Evolutionary conservation across 176 grass and related monocot genomes (phyloP), one percentile per base, ranked within the genome.

Genomic region (Carex myosuroides): DNA sequence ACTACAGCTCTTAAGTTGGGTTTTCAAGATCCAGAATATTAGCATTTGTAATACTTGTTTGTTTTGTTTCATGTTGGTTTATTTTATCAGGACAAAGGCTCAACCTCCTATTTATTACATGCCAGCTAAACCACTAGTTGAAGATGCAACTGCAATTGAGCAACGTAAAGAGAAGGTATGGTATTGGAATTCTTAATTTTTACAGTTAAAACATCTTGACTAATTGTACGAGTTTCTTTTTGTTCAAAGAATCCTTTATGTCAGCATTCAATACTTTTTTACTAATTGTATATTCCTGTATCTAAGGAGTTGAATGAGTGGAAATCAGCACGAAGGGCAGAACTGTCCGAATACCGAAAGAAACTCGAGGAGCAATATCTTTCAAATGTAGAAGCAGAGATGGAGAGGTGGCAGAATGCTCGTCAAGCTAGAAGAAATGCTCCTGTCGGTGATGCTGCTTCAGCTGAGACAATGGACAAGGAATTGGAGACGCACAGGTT

Each of bases 401-500:
- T 98, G 20, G 95, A 95, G 56, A 93, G 88, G 72, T 87, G 94
- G 80, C 92, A 94, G 87, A 98, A 94, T 71, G 92, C 89, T 20
- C 79, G 89, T 80, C 93, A 95, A 12, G 83, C 82, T 64, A 88
- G 92, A 54, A 18, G 61, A 30, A 65, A 48, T 62, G 63, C 20
- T 60, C 13, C 42, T 89, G 77, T 62, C 81, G 75, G 14, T 85
- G 87, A 6, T 85, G 84, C 88, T 54, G 83, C 93, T 54, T 90
- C 91, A 83, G 90, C 94, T 70, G 91, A 95, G 87, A 93, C 94
- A 83, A 98, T 98, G 95, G 95, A 98, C 41, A 93, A 95, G 85
- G 95, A 98, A 53, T 59, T 98, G 24, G 95, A 98, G 69, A 98
- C 95, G 0, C 95, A 93, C 80, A 93, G 88, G 77, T 84, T 92